Evolutionary conservation across 129 eudicot genomes (phyloP), one percentile per base, ranked within the genome.

Genomic region (Rutidosis leptorrhynchoides): DNA sequence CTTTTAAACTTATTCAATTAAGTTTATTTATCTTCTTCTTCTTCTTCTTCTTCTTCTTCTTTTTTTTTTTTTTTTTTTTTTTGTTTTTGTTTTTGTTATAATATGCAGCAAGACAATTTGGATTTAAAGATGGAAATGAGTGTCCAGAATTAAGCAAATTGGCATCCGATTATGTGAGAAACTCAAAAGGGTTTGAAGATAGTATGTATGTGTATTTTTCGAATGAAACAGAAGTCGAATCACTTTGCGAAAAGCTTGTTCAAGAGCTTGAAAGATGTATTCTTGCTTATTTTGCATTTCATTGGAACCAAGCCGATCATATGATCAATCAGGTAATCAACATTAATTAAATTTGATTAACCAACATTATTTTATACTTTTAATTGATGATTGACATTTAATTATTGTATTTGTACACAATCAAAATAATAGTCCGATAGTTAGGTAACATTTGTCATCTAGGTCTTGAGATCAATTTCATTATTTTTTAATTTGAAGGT

Each of bases 231-330:
- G 57, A 88, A 24, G 92, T 78, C 6, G 84, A 85, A 2, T 65
- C 20, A 16, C 65, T 88, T 15, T 88, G 82, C 25, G 79, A 70
- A 46, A 85, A 86, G 64, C 81, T 93, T 21, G 81, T 82, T 19
- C 85, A 83, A 57, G 98, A 93, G 71, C 79, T 93, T 63, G 92
- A 93, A 45, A 84, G 91, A 76, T 93, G 98, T 57, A 78, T 88
- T 69, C 90, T 88, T 67, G 82, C 78, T 0, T 93, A 93, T 48
- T 88, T 93, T 63, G 84, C 87, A 6, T 88, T 83, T 65, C 82
- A 88, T 67, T 93, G 98, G 98, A 82, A 57, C 55, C 87, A 78
- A 6, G 81, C 95, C 62, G 70, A 89, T 56, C 43, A 45, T 35
- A 78, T 83, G 83, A 77, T 88, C 68, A 74, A 48, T 21, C 87